Conservation (phyloP, 176 grass and related monocot species). For the Pharus latifolius region DNA sequence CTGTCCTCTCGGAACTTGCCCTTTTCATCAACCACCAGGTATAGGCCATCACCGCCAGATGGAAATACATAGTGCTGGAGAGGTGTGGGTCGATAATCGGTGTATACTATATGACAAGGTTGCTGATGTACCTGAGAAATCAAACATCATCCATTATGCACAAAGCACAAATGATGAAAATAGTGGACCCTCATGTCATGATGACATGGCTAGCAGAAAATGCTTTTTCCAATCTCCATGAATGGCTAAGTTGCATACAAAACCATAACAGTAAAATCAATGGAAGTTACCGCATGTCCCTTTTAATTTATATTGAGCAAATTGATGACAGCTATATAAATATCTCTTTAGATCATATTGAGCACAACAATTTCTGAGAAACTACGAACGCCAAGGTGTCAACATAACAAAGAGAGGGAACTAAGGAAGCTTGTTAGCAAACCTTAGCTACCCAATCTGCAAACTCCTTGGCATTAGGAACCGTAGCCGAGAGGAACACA, state of each 20-base stretch:
- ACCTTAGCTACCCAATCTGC: constrained; percentile 64
- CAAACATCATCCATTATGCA: too few relatives aligned
- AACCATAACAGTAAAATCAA: too few relatives aligned
- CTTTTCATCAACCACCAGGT: constrained; percentile 48
- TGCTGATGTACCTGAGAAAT: constrained; percentile 49
- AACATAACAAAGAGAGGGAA: background rate
- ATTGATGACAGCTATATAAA: too few relatives aligned
- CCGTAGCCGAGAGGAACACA: constrained; percentile 50
- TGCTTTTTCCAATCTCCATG: background rate
- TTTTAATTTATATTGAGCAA: too few relatives aligned
- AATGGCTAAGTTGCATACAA: background rate
- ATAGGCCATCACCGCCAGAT: constrained; percentile 46
- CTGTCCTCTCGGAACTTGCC: constrained; percentile 55
- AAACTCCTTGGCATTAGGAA: constrained; percentile 51
- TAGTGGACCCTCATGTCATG: background rate
- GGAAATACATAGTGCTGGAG: too few relatives aligned
- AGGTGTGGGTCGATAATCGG: constrained; percentile 47
- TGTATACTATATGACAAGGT: constrained; percentile 54
- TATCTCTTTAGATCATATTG: too few relatives aligned
- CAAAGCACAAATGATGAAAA: too few relatives aligned
- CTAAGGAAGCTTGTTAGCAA: background rate
- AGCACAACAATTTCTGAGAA: background rate
- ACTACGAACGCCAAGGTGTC: background rate
- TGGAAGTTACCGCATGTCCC: too few relatives aligned
- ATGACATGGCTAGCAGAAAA: background rate